phyloP scores from a whole-genome alignment of 75 land plant genomes.

The Ceratopteris richardii region DNA sequence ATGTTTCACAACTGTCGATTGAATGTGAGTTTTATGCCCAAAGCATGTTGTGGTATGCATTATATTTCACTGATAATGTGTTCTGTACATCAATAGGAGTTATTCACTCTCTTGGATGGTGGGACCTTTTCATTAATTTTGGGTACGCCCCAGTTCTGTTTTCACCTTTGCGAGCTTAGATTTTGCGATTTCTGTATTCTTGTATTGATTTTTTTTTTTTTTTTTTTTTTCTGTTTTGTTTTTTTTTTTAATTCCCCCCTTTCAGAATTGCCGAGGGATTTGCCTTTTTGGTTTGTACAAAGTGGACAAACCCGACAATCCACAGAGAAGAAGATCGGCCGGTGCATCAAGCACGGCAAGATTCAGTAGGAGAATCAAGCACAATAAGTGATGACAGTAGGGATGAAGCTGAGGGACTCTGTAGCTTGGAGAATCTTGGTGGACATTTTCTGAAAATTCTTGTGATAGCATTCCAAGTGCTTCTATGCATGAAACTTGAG shows the following conservation, averaged over 20 bases:
- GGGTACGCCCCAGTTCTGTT: slow-evolving; percentile 39
- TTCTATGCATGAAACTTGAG: slow-evolving; percentile 89
- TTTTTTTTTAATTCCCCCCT: too few relatives aligned
- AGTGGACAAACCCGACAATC: slow-evolving; percentile 86
- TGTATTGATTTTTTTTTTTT: too few relatives aligned
- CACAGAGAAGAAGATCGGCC: slow-evolving; percentile 37
- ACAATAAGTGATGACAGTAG: slow-evolving; percentile 41
- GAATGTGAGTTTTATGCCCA: too few relatives aligned
- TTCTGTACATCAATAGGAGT: slow-evolving; percentile 48
- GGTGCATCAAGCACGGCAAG: slow-evolving; percentile 2
- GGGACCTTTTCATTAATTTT: slow-evolving; percentile 91
- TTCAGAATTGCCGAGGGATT: slow-evolving; percentile 89
- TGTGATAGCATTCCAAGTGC: slow-evolving; percentile 57
- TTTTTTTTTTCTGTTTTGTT: too few relatives aligned
- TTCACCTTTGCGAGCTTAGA: too few relatives aligned
- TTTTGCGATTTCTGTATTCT: too few relatives aligned
- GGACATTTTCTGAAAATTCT: slow-evolving; percentile 89
- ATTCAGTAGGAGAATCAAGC: slow-evolving; percentile 7
- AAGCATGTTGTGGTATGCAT: too few relatives aligned
- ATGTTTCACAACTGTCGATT: too few relatives aligned
- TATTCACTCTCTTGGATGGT: slow-evolving; percentile 87
- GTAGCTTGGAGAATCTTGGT: slow-evolving; percentile 77
- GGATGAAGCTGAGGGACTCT: slow-evolving; percentile 46
- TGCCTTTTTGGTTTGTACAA: slow-evolving; percentile 92
- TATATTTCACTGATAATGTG: too few relatives aligned